Conservation (phyloP, 495 filamentous ascomycete genomes). For the Aspergillus ostianus region DNA sequence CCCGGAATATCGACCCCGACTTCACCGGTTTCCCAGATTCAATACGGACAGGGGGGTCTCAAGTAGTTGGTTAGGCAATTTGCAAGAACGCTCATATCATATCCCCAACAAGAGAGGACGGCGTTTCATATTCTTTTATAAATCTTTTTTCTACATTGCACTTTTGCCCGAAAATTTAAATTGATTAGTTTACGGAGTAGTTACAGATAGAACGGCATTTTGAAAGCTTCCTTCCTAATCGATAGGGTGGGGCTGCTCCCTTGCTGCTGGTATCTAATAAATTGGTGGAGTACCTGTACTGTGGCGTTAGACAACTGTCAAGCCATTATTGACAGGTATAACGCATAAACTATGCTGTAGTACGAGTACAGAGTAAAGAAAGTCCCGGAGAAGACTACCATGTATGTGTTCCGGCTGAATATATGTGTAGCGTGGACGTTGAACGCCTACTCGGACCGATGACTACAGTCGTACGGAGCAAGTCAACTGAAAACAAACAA, state of each 20-base stretch:
- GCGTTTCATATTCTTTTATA: neutral
- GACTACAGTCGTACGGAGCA: neutral
- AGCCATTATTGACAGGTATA: constrained; percentile 5
- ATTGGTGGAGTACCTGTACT: constrained; percentile 1
- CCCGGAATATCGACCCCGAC: too few relatives aligned
- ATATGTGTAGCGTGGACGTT: neutral
- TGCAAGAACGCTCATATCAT: neutral
- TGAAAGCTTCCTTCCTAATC: neutral
- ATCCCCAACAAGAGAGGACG: neutral
- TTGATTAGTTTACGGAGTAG: too few relatives aligned
- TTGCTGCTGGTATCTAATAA: constrained; percentile 4
- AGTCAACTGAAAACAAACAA: too few relatives aligned
- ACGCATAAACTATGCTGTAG: neutral
- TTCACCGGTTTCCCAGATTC: too few relatives aligned
- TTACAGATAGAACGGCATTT: too few relatives aligned
- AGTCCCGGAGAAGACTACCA: neutral
- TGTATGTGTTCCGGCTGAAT: neutral
- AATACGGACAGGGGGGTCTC: too few relatives aligned
- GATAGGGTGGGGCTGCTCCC: neutral
- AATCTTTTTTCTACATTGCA: neutral
- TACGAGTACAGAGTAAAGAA: neutral
- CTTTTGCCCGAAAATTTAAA: neutral
- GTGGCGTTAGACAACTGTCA: constrained; percentile 11
- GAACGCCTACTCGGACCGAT: neutral
- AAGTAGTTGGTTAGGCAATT: too few relatives aligned